Percentiles rank a stretch among this genome's conserved stretches.
These are phyloP conservation scores for Entomortierella beljakovae DNA, from an alignment of 192 early-diverging fungal genomes.

Conservation along the genomic window DNA sequence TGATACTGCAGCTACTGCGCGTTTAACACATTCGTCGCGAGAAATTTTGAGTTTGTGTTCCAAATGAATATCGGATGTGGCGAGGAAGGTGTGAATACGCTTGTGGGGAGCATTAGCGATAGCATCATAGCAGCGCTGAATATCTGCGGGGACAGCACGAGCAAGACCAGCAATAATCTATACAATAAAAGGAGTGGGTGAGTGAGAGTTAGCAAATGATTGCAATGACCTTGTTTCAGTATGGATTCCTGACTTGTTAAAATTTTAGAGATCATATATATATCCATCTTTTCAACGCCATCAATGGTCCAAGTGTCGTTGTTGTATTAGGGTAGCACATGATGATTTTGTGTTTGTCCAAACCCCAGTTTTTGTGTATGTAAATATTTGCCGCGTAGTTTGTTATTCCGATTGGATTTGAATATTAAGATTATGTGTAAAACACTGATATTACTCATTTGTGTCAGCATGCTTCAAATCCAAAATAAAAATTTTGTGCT, in stretches of 20 bases:
- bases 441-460: constrained; percentile 24
- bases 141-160: constrained; percentile 86
- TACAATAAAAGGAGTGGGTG: background rate
- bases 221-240: too few relatives aligned
- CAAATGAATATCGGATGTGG: constrained; percentile 97
- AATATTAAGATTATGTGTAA: background rate
- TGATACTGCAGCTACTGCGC: constrained; percentile 82
- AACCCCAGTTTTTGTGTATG: background rate
- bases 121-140: constrained; percentile 90
- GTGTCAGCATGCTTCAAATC: background rate
- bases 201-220: background rate
- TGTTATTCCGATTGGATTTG: background rate
- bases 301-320: background rate
- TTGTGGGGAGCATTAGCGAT: constrained; percentile 86
- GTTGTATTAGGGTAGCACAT: too few relatives aligned
- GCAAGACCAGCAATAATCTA: constrained; percentile 90
- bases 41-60: constrained; percentile 93
- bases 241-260: too few relatives aligned
- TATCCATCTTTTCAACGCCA: too few relatives aligned
- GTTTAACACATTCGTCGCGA: constrained; percentile 86
- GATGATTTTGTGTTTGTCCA: too few relatives aligned
- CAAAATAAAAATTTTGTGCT: background rate
- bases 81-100: constrained; percentile 95
- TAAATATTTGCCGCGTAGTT: background rate
- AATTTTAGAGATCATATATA: too few relatives aligned